Percentiles rank a stretch among this genome's conserved stretches.
These are phyloP conservation scores for Crataegus laevigata DNA, from an alignment of 306 rosid genomes.

Conservation along the genomic window DNA sequence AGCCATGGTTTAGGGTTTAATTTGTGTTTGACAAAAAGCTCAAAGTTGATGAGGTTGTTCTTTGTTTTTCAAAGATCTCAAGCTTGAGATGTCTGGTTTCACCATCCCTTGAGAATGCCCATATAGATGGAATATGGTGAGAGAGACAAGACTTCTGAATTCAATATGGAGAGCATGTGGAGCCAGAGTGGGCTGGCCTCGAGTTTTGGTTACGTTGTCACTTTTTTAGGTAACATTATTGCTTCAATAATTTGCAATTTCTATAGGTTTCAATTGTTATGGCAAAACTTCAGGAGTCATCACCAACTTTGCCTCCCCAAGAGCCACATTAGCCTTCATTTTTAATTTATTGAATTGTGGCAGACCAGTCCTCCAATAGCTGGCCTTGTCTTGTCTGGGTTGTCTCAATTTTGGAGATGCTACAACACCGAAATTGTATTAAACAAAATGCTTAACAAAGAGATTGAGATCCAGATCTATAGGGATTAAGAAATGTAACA, in stretches of 20 bases:
- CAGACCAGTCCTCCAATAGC: slow-evolving; percentile 12
- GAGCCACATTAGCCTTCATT: slow-evolving; percentile 32
- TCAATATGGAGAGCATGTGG: slow-evolving; percentile 30
- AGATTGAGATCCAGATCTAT: slow-evolving; percentile 32
- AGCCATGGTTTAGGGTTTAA: background rate
- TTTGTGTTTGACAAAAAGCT: background rate
- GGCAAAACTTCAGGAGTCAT: slow-evolving; percentile 20
- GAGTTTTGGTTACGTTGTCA: slow-evolving; percentile 28
- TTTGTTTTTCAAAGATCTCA: background rate
- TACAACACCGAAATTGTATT: background rate
- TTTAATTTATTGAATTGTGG: slow-evolving; percentile 4
- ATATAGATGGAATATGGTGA: background rate
- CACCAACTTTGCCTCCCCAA: slow-evolving; percentile 25
- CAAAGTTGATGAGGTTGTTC: background rate
- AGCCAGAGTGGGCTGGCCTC: slow-evolving; percentile 17
- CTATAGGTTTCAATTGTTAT: slow-evolving; percentile 1
- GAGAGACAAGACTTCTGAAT: background rate
- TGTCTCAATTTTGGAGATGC: slow-evolving; percentile 12
- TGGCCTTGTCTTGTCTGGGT: slow-evolving; percentile 5
- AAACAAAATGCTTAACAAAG: background rate
- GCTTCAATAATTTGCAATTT: slow-evolving; percentile 13
- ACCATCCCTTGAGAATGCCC: background rate
- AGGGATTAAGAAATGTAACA: background rate
- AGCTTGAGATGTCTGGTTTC: background rate
- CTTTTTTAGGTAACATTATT: slow-evolving; percentile 26